Conservation (phyloP, 1,139 yeast species). For the Suhomyces bribrorum region DNA sequence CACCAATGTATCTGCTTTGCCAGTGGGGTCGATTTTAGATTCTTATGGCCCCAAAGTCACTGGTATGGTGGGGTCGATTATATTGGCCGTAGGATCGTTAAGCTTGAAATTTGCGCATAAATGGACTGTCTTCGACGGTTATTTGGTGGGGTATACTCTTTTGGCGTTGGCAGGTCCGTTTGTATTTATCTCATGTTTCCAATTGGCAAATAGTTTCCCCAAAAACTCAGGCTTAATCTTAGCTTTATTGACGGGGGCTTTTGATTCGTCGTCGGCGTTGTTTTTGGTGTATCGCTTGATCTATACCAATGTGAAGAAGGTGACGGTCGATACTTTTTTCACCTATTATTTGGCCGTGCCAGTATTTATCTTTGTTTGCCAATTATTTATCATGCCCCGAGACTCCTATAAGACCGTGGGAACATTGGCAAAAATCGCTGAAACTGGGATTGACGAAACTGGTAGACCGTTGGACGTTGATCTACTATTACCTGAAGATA, state of each 20-base stretch:
- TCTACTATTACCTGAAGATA: slow-evolving; percentile 38
- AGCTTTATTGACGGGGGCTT: slow-evolving; percentile 75
- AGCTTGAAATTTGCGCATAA: slow-evolving; percentile 40
- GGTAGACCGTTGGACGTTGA: slow-evolving; percentile 51
- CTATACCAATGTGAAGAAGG: slow-evolving; percentile 46
- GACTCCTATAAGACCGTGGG: slow-evolving; percentile 73
- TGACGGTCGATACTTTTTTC: slow-evolving; percentile 58
- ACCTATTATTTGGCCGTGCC: slow-evolving; percentile 70
- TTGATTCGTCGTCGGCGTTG: slow-evolving; percentile 75
- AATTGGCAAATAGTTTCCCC: slow-evolving; percentile 73
- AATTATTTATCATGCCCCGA: slow-evolving; percentile 74
- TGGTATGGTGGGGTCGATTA: slow-evolving; percentile 69
- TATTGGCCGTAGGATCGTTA: slow-evolving; percentile 56
- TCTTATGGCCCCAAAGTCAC: slow-evolving; percentile 76
- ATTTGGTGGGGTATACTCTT: slow-evolving; percentile 62
- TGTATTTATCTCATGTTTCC: slow-evolving; percentile 78
- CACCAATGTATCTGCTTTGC: slow-evolving; percentile 80
- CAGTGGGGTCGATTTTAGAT: slow-evolving; percentile 80
- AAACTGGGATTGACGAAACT: slow-evolving; percentile 68
- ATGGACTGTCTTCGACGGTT: slow-evolving; percentile 52
- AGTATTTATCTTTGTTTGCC: slow-evolving; percentile 68
- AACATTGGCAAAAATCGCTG: slow-evolving; percentile 63
- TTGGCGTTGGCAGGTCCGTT: slow-evolving; percentile 83
- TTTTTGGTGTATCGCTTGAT: slow-evolving; percentile 65
- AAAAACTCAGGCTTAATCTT: slow-evolving; percentile 66